Evolutionary conservation across 2,329 filamentous ascomycete species (phyloP).

Genomic region (Aspergillus ibericus): DNA sequence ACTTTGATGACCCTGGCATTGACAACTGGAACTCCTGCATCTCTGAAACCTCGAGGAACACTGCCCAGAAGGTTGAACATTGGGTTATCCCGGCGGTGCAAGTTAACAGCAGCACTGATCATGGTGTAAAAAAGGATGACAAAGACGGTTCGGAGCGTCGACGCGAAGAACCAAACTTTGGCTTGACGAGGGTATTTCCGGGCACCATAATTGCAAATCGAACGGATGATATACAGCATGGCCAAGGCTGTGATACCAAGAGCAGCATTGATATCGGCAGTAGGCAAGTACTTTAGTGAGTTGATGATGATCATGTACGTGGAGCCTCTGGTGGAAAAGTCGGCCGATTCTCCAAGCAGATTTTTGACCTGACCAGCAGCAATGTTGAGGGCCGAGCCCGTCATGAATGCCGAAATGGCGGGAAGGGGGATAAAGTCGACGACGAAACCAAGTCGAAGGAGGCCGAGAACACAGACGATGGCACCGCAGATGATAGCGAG

Average conservation of each 20-base stretch:
- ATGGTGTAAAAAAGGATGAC: slow-evolving; percentile 90
- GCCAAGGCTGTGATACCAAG: slow-evolving; percentile 81
- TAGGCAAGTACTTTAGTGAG: slow-evolving; percentile 69
- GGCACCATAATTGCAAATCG: slow-evolving; percentile 62
- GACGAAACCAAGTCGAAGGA: slow-evolving; percentile 81
- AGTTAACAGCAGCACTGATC: slow-evolving; percentile 83
- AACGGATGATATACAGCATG: slow-evolving; percentile 75
- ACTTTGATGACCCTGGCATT: slow-evolving; percentile 64
- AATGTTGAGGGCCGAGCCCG: slow-evolving; percentile 89
- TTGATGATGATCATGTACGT: slow-evolving; percentile 85
- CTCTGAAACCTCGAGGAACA: slow-evolving; percentile 83
- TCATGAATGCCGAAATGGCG: slow-evolving; percentile 94
- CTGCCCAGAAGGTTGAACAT: slow-evolving; percentile 71
- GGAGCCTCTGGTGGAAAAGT: slow-evolving; percentile 70
- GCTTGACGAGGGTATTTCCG: slow-evolving; percentile 67
- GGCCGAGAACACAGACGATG: slow-evolving; percentile 75
- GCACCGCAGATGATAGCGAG: slow-evolving; percentile 75
- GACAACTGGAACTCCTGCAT: slow-evolving; percentile 71
- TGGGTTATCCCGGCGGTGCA: slow-evolving; percentile 62
- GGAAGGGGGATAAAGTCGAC: slow-evolving; percentile 91
- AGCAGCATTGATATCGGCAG: slow-evolving; percentile 73
- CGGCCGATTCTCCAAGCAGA: slow-evolving; percentile 70
- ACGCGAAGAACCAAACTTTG: slow-evolving; percentile 84
- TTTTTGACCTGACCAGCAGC: slow-evolving; percentile 77
- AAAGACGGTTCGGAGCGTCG: slow-evolving; percentile 85